phyloP scores from a whole-genome alignment of 768 basidiomycete species.

The Paxillus ammoniavirescens region DNA sequence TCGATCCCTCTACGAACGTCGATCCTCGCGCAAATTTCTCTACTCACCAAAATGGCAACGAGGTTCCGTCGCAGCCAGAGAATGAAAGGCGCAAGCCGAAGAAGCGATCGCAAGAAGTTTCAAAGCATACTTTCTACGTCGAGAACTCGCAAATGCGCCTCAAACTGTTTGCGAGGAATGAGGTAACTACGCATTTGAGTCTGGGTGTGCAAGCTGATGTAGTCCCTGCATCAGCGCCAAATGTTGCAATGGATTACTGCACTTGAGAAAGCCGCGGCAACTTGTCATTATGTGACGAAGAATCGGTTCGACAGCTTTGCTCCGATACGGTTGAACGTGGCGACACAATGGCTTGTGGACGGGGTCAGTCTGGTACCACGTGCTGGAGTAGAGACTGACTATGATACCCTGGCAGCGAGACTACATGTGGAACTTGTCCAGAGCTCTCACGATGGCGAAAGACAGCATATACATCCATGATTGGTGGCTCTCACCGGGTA shows the following conservation, averaged over 20 bases:
- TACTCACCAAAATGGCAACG: conserved; percentile 17
- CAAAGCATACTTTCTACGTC: conserved; percentile 93
- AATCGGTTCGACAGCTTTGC: conserved; percentile 96
- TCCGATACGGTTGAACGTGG: conserved; percentile 88
- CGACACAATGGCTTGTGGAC: conserved; percentile 97
- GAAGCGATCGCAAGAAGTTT: conserved; percentile 59
- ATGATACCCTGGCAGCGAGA: conserved; percentile 61
- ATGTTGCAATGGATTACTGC: conserved; percentile 98
- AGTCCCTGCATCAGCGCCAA: conserved; percentile 57
- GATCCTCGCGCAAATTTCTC: conserved; percentile 45
- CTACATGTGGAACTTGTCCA: conserved; percentile 96
- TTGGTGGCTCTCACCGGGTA: conserved; percentile 96
- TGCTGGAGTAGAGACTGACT: neutral
- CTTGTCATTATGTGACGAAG: conserved; percentile 71
- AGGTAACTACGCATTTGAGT: conserved; percentile 42
- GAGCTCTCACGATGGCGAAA: conserved; percentile 86
- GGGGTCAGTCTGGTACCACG: conserved; percentile 56
- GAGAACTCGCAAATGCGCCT: conserved; percentile 87
- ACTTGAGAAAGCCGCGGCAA: conserved; percentile 73
- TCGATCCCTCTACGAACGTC: conserved; percentile 78
- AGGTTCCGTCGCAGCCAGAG: conserved; percentile 24
- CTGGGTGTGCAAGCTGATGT: conserved; percentile 3
- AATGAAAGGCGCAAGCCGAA: conserved; percentile 47
- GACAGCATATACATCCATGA: conserved; percentile 94
- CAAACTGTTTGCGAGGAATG: conserved; percentile 84